Conservation (phyloP, 75 land plant genomes). For the Pinus taeda region DNA sequence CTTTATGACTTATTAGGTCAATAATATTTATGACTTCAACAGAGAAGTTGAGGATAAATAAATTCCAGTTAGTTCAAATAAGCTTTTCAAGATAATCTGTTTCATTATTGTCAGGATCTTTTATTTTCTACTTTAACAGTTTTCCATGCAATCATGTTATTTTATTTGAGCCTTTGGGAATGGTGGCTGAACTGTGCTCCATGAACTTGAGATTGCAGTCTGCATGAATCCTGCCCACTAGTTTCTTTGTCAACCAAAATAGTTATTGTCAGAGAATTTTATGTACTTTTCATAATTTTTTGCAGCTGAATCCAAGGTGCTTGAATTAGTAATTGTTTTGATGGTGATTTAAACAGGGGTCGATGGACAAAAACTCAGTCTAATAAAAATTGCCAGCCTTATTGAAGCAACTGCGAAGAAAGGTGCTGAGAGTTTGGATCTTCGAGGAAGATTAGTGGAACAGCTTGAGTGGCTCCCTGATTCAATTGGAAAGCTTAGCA, state of each 20-base stretch:
- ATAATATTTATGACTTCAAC: background rate
- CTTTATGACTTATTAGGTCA: background rate
- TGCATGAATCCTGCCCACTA: background rate
- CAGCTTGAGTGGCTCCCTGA: conserved; percentile 55
- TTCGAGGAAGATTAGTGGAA: conserved; percentile 47
- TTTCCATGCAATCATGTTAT: background rate
- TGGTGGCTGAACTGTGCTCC: background rate
- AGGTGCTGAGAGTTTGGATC: conserved; percentile 32
- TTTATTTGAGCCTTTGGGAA: background rate
- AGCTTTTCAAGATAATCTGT: too few relatives aligned
- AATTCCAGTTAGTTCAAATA: background rate
- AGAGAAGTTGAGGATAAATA: background rate
- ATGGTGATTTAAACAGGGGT: conserved; percentile 1
- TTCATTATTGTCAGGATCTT: background rate
- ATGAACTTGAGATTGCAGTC: background rate
- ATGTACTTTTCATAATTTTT: background rate
- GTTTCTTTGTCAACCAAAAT: background rate
- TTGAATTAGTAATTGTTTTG: background rate
- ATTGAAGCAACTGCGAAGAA: conserved; percentile 38
- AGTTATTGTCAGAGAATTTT: background rate
- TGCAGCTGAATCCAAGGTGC: background rate
- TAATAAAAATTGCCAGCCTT: conserved; percentile 40
- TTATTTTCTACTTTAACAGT: background rate
- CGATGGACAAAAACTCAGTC: conserved; percentile 27
- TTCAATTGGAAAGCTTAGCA: conserved; percentile 46